Base-by-base conservation (phyloP, 2,329 filamentous ascomycete genomes). In the Stachybotrys chartarum region DNA sequence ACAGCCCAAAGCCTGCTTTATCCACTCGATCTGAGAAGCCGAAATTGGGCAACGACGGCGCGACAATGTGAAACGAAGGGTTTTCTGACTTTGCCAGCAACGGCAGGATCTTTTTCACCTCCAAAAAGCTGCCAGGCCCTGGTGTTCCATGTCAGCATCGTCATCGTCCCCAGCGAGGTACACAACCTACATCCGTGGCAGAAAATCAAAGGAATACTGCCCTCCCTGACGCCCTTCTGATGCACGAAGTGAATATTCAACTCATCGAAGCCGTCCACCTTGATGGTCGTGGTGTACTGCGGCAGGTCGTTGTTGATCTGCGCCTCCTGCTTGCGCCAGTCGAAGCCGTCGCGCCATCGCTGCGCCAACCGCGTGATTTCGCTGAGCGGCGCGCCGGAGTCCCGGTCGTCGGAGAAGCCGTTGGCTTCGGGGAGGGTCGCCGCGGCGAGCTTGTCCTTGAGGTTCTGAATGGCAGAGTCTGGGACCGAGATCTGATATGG, bases 61-160 rank as follows among this genome's bases (percentile, higher is more conserved):
- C 80, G 0, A 86, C 77, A 11, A 84, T 70, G 57, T 85, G 76
- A 60, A 85, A 86, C 0, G 76, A 51, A 68, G 75, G 51, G 59
- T 70, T 52, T 60, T 68, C 31, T 17, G 60, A 12, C 63, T 71
- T 39, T 3, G 70, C 64, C 0, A 69, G 68, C 14, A 81, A 68
- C 0, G 75, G 69, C 7, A 91, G 72, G 50, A 90, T 71, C 63
- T 87, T 88, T 18, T 72, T 69, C 2, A 83, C 84, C 69, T 90
- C 86, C 50, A 87, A 65, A 64, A 88, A 89, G 59, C 80, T 85
- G 1, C 87, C 87, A 0, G 87, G 87, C 82, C 83, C 69, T 71
- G 59, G 83, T n/a, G 86, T 30, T 39, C 35, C 7, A 7, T 39
- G 35, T 39, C 35, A 39, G 35, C 12, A 12, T 12, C 12, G 12